Base-by-base conservation (phyloP, 2,329 filamentous ascomycete species). In the Fusarium longipes region DNA sequence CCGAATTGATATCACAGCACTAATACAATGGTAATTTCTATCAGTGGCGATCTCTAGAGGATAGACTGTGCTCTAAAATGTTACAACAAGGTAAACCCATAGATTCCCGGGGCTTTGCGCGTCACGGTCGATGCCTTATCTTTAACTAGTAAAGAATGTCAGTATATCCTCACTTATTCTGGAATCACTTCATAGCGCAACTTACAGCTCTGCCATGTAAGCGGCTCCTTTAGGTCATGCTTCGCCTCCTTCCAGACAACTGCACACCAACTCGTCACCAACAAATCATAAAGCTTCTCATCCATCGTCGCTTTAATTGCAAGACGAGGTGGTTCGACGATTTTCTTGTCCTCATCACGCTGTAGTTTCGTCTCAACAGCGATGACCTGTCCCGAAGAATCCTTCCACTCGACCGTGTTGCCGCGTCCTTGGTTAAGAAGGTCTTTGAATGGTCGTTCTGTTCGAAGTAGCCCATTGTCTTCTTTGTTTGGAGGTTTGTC, bases 221-320 rank as follows among this genome's bases (percentile, higher is more conserved):
- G 44, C 2, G 70, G 57, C 14, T 72, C 65, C n/a, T 67, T 67
- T 17, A 65, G 40, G n/a, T 74, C 68, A 5, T 61, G 65, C 36
- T 64, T 55, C 0, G 72, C 67, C 43, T 75, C 70, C 12, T 67
- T 72, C 74, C 73, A 77, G 5, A 76, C 22, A 6, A 74, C 58
- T 4, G 73, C 73, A 48, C 70, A 70, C 75, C 75, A 77, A 10
- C 73, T 73, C 1, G 73, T 55, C 1, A 77, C 73, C 14, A 77
- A 36, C 3, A 77, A 49, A 61, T 77, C 75, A 33, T 75, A 57
- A 10, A 69, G 30, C 43, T 71, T 76, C n/a, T 73, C 72, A 2
- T 69, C 62, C 18, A 75, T 42, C 0, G 17, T 45, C 1, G 36
- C 38, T 29, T 71, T 71, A 6, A 76, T 66, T 6, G 70, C 56